A percentile compares a stretch with the other conserved stretches of the same genome.
Evolutionary conservation across 1,284 basidiomycete genomes (phyloP).

Genomic region (Leccinum huronense): DNA sequence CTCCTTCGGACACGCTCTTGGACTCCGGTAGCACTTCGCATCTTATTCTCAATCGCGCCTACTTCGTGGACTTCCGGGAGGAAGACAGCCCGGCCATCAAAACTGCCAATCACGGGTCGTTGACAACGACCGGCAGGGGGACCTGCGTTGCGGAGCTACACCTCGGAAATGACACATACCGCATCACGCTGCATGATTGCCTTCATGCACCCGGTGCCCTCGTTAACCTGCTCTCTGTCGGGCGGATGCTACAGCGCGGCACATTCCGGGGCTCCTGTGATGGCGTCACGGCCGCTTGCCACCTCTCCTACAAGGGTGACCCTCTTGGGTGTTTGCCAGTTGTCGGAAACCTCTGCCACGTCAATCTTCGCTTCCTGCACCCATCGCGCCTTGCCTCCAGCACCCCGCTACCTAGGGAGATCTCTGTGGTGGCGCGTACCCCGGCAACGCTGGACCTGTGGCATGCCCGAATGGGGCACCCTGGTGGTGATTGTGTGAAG

Average conservation of each 20-base stretch:
- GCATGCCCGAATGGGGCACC: constrained; percentile 1
- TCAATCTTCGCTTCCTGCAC: neutral
- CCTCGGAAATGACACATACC: neutral
- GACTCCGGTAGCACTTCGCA: neutral
- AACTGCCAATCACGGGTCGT: constrained; percentile 1
- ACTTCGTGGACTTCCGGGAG: neutral
- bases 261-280: neutral
- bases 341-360: neutral
- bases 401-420: neutral
- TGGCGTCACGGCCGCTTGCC: neutral
- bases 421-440: neutral
- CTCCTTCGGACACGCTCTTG: neutral
- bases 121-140: neutral
- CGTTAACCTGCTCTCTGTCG: neutral
- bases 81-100: neutral
- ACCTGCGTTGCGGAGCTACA: neutral
- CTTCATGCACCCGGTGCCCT: neutral
- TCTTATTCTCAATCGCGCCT: neutral
- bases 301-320: neutral
- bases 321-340: neutral
- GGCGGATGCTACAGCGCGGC: neutral
- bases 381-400: neutral
- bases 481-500: constrained; percentile 1
- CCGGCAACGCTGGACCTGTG: neutral
- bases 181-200: neutral